These are phyloP conservation scores for Colletotrichum sansevieriae DNA, from an alignment of 2,329 filamentous ascomycete species.

Conservation along the genomic window DNA sequence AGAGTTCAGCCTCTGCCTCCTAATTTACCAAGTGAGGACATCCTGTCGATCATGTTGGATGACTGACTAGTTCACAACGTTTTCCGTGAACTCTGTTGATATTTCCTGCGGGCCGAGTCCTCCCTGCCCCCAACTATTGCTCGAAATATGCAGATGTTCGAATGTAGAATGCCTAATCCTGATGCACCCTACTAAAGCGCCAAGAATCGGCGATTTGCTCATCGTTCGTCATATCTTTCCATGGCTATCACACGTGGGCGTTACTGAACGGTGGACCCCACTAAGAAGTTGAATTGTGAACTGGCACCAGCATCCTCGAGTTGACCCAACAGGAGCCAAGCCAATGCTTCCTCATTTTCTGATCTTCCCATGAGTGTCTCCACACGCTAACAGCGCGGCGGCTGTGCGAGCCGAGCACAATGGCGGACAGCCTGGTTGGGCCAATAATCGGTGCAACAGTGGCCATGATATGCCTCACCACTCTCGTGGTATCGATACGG, in stretches of 20 bases:
- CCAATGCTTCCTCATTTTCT: neutral
- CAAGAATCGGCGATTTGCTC: neutral
- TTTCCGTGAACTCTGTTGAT: neutral
- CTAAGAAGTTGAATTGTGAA: neutral
- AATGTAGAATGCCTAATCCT: neutral
- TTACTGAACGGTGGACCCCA: neutral
- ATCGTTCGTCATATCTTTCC: neutral
- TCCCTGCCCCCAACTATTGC: neutral
- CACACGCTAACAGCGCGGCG: neutral
- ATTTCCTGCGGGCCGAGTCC: neutral
- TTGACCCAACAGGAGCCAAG: neutral
- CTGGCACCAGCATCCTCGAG: neutral
- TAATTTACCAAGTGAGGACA: neutral
- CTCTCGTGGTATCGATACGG: slow-evolving; percentile 24
- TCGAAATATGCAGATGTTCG: neutral
- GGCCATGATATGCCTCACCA: slow-evolving; percentile 35
- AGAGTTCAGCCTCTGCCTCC: neutral
- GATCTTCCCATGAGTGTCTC: neutral
- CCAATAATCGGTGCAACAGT: slow-evolving; percentile 17
- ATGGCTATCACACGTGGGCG: slow-evolving; percentile 8
- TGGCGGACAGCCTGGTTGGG: slow-evolving; percentile 22
- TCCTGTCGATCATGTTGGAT: neutral
- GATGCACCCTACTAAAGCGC: no score
- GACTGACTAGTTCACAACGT: slow-evolving; percentile 16
- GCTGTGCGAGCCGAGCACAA: slow-evolving; percentile 1